Evolutionary conservation across 148 eudicot species (phyloP).

Genomic region (Polygonum aviculare): DNA sequence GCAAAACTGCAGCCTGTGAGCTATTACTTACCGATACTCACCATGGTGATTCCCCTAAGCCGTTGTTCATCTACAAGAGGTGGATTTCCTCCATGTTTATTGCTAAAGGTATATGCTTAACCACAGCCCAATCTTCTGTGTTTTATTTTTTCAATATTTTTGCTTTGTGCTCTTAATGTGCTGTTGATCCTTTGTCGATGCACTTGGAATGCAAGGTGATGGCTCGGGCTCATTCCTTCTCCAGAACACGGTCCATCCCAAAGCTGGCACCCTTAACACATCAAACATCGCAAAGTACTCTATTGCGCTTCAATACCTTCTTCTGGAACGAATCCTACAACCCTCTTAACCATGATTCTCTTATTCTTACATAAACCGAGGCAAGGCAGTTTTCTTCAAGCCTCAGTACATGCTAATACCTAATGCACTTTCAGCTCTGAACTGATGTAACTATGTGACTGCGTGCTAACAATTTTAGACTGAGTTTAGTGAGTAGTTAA

Average conservation of each 20-base stretch:
- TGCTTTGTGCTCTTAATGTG: not conserved
- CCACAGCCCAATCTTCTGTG: not conserved
- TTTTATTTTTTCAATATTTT: not conserved
- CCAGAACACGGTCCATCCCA: conserved; percentile 16
- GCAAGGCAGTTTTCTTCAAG: too few species aligned
- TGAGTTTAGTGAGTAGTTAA: too few species aligned
- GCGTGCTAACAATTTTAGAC: not conserved
- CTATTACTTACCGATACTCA: conserved; percentile 82
- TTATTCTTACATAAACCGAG: not conserved
- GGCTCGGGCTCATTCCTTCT: conserved; percentile 47
- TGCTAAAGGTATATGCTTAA: conserved; percentile 37
- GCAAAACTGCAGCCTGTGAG: conserved; percentile 50
- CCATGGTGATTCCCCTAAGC: conserved; percentile 65
- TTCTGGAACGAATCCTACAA: conserved; percentile 40
- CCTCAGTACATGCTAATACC: not conserved
- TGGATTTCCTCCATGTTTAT: conserved; percentile 72
- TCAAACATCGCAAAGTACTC: conserved; percentile 60
- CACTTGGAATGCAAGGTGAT: conserved; percentile 32
- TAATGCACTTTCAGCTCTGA: not conserved
- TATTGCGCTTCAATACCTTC: conserved; percentile 67
- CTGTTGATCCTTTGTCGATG: not conserved
- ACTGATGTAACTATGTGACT: not conserved
- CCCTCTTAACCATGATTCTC: not conserved
- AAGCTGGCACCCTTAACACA: conserved; percentile 13
- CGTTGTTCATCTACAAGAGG: conserved; percentile 68